Conservation (phyloP, 345 rosid genomes). For the Rhodomyrtus tomentosa region DNA sequence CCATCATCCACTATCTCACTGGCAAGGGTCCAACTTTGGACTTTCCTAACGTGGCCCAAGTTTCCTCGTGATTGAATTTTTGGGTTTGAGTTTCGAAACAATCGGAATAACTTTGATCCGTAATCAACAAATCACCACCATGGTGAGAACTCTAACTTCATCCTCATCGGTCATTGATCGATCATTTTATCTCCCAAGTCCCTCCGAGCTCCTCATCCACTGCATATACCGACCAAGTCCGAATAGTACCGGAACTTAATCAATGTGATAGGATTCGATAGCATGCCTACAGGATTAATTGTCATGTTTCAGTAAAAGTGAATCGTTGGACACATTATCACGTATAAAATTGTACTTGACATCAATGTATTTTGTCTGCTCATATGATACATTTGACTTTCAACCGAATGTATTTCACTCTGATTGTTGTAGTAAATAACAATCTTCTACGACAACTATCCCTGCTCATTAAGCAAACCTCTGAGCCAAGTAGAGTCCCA, state of each 20-base stretch:
- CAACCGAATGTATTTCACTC: background rate
- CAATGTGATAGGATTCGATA: background rate
- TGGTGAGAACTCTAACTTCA: background rate
- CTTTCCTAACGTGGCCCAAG: background rate
- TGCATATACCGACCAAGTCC: background rate
- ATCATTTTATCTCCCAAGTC: background rate
- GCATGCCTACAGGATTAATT: background rate
- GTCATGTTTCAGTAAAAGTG: background rate
- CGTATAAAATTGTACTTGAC: background rate
- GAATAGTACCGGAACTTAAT: background rate
- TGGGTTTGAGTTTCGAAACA: background rate
- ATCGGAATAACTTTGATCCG: background rate
- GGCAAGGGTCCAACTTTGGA: background rate
- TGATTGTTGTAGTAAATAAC: background rate
- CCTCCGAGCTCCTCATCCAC: background rate
- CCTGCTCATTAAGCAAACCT: background rate
- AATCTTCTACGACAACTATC: background rate
- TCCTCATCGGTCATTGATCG: background rate
- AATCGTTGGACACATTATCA: background rate
- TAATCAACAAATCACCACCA: background rate
- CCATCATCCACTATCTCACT: background rate
- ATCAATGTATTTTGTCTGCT: background rate
- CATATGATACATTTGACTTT: background rate
- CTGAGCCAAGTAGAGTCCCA: background rate
- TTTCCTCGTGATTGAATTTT: background rate